Conservation (phyloP, 1,284 basidiomycete species). For the Trametes versicolor region DNA sequence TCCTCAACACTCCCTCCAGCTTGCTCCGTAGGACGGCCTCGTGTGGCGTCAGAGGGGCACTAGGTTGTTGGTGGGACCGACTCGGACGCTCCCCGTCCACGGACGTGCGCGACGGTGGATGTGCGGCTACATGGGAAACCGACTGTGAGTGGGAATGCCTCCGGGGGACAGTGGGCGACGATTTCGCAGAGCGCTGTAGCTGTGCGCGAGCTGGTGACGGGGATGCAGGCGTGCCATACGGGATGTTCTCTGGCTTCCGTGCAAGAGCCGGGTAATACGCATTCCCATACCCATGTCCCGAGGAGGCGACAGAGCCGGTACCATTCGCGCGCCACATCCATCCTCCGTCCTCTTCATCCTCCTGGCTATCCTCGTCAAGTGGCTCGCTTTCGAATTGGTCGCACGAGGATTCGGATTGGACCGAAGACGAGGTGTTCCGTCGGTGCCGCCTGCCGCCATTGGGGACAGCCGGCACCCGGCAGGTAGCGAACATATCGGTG, state of each 20-base stretch:
- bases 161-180: conserved; percentile 37
- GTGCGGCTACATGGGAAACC: conserved; percentile 27
- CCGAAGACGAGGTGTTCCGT: conserved; percentile 41
- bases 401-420: conserved; percentile 38
- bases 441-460: conserved; percentile 33
- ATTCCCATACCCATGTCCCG: conserved; percentile 27
- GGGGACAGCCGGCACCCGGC: conserved; percentile 25
- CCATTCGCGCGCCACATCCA: conserved; percentile 36
- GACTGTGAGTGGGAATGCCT: conserved; percentile 34
- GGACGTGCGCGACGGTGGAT: conserved; percentile 30
- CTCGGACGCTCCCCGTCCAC: conserved; percentile 34
- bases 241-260: conserved; percentile 29
- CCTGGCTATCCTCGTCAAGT: conserved; percentile 43
- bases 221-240: conserved; percentile 41
- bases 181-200: conserved; percentile 40
- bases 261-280: conserved; percentile 21
- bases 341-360: conserved; percentile 43
- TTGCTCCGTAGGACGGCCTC: conserved; percentile 63
- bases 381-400: conserved; percentile 40
- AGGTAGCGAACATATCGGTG: conserved; percentile 25
- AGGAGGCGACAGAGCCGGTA: conserved; percentile 33
- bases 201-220: conserved; percentile 40
- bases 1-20: conserved; percentile 61
- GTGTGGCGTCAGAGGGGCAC: conserved; percentile 53
- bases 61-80: conserved; percentile 14